Evolutionary conservation across 176 grass and related monocot species (phyloP), one percentile per base, ranked within the genome.

Genomic region (Carex cristatella): DNA sequence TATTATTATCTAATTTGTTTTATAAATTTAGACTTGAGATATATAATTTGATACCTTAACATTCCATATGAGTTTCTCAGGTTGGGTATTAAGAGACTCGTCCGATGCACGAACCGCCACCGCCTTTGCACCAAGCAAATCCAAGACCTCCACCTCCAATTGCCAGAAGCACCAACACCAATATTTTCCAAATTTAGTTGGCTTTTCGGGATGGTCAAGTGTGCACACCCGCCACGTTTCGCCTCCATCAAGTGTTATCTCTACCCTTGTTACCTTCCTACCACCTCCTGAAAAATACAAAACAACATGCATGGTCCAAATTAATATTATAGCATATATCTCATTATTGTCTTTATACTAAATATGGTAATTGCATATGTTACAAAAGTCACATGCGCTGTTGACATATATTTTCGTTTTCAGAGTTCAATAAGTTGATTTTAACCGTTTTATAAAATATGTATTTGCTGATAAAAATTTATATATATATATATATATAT

Each of bases 111-210:
- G 93, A 33, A 95, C 91, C 67, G 96, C 93, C 3, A 95, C 74
- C 79, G 94, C 96, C 89, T 94, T 98, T 32, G 88, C 61, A 1
- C 88, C 88, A n/a, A 98, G 90, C 4, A 98, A 83, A 61, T 90
- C 91, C 15, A 89, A 49, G 0, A 94, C 85, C 80, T 98, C 93
- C 0, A 98, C 65, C 5, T 95, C 91, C 2, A 94, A 38, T 13
- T 91, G 93, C 96, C 93, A 98, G 88, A 98, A 98, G 88, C 93
- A 93, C 95, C 95, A 98, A 87, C 95, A 98, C 95, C 95, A 98
- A 79, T 92, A 92, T 69, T 87, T 92, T 48, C 95, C 95, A 57
- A 90, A 98, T 80, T 90, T 93, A 65, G 42, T 92, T 1, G 95
- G 93, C 71, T 84, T 88, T 84, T 95, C 95, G 3, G 86, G 86